Percentiles rank a stretch among this genome's conserved stretches.
phyloP scores from a whole-genome alignment of 345 rosid species.

The Gossypium stocksii region DNA sequence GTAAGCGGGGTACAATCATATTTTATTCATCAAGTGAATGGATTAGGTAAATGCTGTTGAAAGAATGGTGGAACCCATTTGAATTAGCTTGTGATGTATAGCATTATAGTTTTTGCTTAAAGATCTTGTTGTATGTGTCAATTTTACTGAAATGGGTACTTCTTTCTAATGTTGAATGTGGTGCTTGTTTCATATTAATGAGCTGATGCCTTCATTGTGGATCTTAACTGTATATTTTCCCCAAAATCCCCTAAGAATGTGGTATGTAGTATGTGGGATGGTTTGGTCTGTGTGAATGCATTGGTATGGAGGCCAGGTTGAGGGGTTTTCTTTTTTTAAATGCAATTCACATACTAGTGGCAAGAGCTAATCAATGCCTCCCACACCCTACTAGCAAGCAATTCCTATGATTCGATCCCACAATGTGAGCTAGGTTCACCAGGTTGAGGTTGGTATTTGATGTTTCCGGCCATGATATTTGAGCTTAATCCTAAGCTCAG shows the following conservation, averaged over 20 bases:
- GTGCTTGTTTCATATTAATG: constrained; percentile 10
- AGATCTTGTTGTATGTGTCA: constrained; percentile 15
- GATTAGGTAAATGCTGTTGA: background rate
- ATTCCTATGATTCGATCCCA: background rate
- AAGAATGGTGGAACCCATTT: background rate
- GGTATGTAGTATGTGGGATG: background rate
- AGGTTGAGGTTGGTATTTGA: too few species aligned
- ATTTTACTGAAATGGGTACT: constrained; percentile 18
- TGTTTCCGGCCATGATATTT: background rate
- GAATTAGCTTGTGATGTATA: constrained; percentile 6
- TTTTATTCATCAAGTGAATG: background rate
- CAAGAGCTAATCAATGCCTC: too few species aligned
- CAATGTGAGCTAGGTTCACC: too few species aligned
- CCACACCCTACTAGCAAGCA: too few species aligned
- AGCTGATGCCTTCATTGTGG: constrained; percentile 11
- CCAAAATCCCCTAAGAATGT: background rate
- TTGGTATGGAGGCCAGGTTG: background rate
- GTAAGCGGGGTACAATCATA: background rate
- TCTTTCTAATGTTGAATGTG: background rate
- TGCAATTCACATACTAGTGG: too few species aligned
- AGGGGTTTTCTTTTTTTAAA: too few species aligned
- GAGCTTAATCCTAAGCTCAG: background rate
- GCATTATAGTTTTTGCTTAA: constrained; percentile 7
- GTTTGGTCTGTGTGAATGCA: background rate
- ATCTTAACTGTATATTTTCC: background rate